Conservation (phyloP, 2,329 filamentous ascomycete genomes). For the Piedraia hortae region DNA sequence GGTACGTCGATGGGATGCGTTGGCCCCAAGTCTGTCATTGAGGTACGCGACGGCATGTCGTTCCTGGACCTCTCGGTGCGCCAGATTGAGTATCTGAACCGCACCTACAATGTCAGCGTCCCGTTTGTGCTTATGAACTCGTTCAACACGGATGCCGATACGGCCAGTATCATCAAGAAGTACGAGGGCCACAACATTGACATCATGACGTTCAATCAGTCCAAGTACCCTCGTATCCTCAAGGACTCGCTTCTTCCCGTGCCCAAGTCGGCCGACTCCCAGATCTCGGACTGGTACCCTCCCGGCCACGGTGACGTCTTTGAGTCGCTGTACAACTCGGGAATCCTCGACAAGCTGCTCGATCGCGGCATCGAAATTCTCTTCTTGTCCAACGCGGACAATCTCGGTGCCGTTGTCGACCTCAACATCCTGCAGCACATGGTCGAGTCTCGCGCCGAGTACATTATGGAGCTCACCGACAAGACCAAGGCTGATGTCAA, state of each 20-base stretch:
- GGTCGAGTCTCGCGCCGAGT: conserved; percentile 89
- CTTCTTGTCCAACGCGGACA: conserved; percentile 98
- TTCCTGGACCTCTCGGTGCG: conserved; percentile 96
- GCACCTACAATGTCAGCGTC: conserved; percentile 88
- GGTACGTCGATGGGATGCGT: conserved; percentile 99
- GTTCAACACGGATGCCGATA: conserved; percentile 98
- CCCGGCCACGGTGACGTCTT: conserved; percentile 98
- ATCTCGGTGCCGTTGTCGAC: conserved; percentile 90
- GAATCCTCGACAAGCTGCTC: conserved; percentile 86
- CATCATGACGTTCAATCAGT: conserved; percentile 99
- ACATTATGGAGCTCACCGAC: conserved; percentile 99
- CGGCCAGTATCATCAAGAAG: conserved; percentile 98
- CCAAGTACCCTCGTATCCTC: conserved; percentile 85
- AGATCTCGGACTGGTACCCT: conserved; percentile 93
- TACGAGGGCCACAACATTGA: conserved; percentile 99
- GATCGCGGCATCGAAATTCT: conserved; percentile 89
- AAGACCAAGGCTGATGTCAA: conserved; percentile 99
- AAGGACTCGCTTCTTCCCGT: conserved; percentile 95
- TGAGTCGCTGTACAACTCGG: conserved; percentile 98
- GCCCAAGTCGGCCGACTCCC: conserved; percentile 63
- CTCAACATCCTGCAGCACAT: conserved; percentile 97
- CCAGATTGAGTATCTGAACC: conserved; percentile 97
- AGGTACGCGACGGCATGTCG: conserved; percentile 98
- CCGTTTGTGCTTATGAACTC: conserved; percentile 99
- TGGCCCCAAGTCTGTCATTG: conserved; percentile 96